Conservation (phyloP, 805 yeast genomes). For the Zygotorulaspora chibaensis region DNA sequence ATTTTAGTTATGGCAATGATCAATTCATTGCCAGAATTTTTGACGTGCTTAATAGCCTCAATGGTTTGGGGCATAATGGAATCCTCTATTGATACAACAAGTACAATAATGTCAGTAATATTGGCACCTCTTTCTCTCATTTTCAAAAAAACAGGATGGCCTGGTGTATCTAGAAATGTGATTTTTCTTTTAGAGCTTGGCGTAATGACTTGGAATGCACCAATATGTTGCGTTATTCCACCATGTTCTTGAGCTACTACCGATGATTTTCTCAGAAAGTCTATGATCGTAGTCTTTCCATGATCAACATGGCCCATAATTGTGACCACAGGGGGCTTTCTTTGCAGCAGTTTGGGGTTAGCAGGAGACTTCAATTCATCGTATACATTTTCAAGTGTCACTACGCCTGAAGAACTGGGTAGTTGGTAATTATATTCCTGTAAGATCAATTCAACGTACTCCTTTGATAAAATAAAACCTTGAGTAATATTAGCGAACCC, state of each 20-base stretch:
- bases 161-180: slow-evolving; percentile 95
- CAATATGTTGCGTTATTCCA: slow-evolving; percentile 96
- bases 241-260: slow-evolving; percentile 86
- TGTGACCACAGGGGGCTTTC: slow-evolving; percentile 91
- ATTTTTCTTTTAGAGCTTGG: slow-evolving; percentile 69
- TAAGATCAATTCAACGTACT: slow-evolving; percentile 80
- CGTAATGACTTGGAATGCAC: slow-evolving; percentile 88
- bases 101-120: slow-evolving; percentile 83
- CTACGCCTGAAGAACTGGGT: slow-evolving; percentile 28
- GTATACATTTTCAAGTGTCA: slow-evolving; percentile 54
- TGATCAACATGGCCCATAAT: slow-evolving; percentile 99
- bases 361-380: slow-evolving; percentile 55
- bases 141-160: slow-evolving; percentile 93
- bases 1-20: slow-evolving; percentile 92
- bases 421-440: slow-evolving; percentile 81
- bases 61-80: slow-evolving; percentile 96
- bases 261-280: slow-evolving; percentile 76
- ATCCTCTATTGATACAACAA: slow-evolving; percentile 96
- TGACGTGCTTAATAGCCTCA: slow-evolving; percentile 92
- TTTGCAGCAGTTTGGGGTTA: slow-evolving; percentile 46
- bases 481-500: slow-evolving; percentile 71
- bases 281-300: slow-evolving; percentile 93
- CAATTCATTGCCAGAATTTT: slow-evolving; percentile 45
- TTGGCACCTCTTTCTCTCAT: slow-evolving; percentile 97
- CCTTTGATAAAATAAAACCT: slow-evolving; percentile 78